These are phyloP conservation scores for Cytospora mali DNA, from an alignment of 2,329 filamentous ascomycete genomes.

Conservation along the genomic window DNA sequence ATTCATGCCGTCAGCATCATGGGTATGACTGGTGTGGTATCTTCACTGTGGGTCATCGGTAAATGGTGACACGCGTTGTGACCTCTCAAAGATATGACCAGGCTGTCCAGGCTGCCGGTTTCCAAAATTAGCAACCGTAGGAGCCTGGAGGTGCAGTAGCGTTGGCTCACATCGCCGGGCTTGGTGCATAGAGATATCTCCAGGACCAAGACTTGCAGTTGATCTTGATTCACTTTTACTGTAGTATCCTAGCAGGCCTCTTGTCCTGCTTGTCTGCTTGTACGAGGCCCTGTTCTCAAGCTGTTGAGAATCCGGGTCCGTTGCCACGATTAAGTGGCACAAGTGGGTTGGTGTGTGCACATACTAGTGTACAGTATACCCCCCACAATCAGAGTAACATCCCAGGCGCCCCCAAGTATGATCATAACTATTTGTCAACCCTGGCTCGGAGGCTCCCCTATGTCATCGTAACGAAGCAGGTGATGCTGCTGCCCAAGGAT, in stretches of 20 bases:
- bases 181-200: conserved; percentile 1
- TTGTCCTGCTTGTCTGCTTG: no score
- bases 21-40: conserved; percentile 2
- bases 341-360: no score
- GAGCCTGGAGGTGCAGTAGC: conserved; percentile 25
- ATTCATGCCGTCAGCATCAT: conserved; percentile 17
- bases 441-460: not conserved
- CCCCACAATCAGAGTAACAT: not conserved
- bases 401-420: not conserved
- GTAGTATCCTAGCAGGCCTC: not conserved
- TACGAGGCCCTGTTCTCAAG: not conserved
- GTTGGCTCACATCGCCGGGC: conserved; percentile 26
- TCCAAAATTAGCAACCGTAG: conserved; percentile 23
- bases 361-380: no score
- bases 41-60: conserved; percentile 2
- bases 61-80: not conserved
- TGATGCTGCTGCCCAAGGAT: not conserved
- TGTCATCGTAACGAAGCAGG: not conserved
- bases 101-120: not conserved
- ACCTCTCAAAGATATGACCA: no score
- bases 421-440: no score
- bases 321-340: not conserved
- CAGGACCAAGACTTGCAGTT: not conserved
- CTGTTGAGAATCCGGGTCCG: not conserved
- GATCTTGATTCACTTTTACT: conserved; percentile 14